Evolutionary conservation across 805 yeast species (phyloP).

Genomic region (Schwanniomyces vanrijiae): DNA sequence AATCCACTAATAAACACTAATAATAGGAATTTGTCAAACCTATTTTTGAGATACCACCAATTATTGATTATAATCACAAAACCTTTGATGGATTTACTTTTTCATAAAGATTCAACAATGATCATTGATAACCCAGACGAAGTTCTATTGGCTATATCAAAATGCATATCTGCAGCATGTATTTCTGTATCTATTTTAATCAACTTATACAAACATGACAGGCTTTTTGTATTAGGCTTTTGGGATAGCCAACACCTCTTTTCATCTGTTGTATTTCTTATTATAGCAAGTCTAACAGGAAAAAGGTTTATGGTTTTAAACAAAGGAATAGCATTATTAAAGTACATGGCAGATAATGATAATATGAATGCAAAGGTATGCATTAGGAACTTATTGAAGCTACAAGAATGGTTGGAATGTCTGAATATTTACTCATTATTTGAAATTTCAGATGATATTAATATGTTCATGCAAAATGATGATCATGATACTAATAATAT

Average conservation of each 20-base stretch:
- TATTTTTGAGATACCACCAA: constrained; percentile 36
- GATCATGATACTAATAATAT: neutral
- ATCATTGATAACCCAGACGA: constrained; percentile 21
- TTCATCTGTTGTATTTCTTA: constrained; percentile 28
- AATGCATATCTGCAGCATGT: constrained; percentile 28
- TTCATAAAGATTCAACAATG: constrained; percentile 20
- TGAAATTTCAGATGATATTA: neutral
- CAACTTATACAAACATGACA: constrained; percentile 25
- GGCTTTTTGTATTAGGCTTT: constrained; percentile 34
- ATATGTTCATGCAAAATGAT: neutral
- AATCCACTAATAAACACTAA: constrained; percentile 17
- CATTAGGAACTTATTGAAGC: constrained; percentile 26
- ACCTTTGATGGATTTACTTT: constrained; percentile 34
- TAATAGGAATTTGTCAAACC: constrained; percentile 31
- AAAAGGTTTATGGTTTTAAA: constrained; percentile 15
- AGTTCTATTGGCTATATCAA: constrained; percentile 26
- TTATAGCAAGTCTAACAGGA: constrained; percentile 25
- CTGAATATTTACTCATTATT: neutral
- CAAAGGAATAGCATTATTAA: constrained; percentile 30
- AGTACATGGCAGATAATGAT: constrained; percentile 31
- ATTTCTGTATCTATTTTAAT: constrained; percentile 28
- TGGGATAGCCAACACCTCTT: constrained; percentile 43
- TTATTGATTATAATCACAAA: constrained; percentile 30
- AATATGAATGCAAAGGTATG: constrained; percentile 36
- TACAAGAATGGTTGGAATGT: constrained; percentile 18